Evolutionary conservation across 2,329 filamentous ascomycete genomes (phyloP), one percentile per base, ranked within the genome.

Genomic region (Aspergillus sp.): DNA sequence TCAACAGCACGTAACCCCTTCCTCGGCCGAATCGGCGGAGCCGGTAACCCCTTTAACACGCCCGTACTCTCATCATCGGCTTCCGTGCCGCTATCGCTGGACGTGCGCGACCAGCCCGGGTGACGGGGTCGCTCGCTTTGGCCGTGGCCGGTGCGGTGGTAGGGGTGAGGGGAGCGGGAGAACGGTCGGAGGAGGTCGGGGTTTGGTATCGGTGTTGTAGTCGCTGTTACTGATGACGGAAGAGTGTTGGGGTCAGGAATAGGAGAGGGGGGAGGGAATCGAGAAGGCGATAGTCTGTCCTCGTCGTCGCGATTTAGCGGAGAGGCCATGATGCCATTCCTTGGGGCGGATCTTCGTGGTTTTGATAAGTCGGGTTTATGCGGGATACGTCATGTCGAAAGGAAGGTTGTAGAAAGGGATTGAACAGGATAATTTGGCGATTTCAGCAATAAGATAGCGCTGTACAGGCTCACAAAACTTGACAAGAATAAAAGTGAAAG

Each of bases 61-160:
- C 71, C 66, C 39, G 75, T 76, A 53, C 90, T 86, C 67, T 97
- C 91, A 71, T 97, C 91, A 60, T 96, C 91, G 35, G 91, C 91
- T 65, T 97, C 91, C 15, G 90, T 95, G 20, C 91, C 91, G 65
- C 90, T 95, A 57, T 95, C 90, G 66, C 88, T 95, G 9, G 80
- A 81, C 2, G 82, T 78, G 1, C 78, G 75, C 4, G 80, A 81
- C 45, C 80, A 77, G 53, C 74, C 76, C 49, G 71, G 66, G 53
- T 55, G 58, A 41, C 48, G 51, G 43, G 57, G 50, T 51, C 57
- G 62, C 66, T 67, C 61, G 61, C 64, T 54, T 57, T 64, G 49
- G 56, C 63, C 53, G 49, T 54, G 65, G 52, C 58, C 66, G 39
- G 78, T 80, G 58, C 77, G 80, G 59, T 81, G 80, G 58, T 86